Base-by-base conservation (phyloP, 306 rosid genomes). In the Canavalia ensiformis region DNA sequence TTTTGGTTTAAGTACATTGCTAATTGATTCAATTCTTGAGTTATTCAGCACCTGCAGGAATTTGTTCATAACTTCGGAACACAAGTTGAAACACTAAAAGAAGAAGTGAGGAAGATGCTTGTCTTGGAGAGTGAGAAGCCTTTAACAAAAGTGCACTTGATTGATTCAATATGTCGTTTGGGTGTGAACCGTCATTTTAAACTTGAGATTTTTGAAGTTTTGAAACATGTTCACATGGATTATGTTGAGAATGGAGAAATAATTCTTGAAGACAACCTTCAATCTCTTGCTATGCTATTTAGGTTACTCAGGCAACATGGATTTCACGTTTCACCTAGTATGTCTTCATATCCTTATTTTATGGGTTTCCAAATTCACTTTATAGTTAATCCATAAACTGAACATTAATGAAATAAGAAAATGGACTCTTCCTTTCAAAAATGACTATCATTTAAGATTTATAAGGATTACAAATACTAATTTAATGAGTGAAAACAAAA, bases 281-380 rank as follows among this genome's bases (percentile, higher is more conserved):
- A 35, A 33, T n/a, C 49, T 63, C 55, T 57, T 68, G 83, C 89
- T 42, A 81, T 88, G 41, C 50, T 75, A n/a, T 90, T 90, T 76
- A 83, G 92, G 28, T 6, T 90, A 41, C 11, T 90, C 13, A 81
- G 94, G 18, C 88, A 88, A 76, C 87, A 86, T 1, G 89, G 89
- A 18, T 54, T 65, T 51, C 28, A 9, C 2, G 58, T 83, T 82
- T 76, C 88, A 7, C 63, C 75, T 18, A 74, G 89, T 90, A 70
- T 3, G 3, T 25, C 28, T 18, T 18, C 28, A n/a, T 54, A n/a
- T 18, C 59, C 31, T 18, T 18, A 18, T 54, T 54, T 54, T 5
- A 44, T 44, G 4, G 1, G 8, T 18, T 45, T 10, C 11, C 18
- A 0, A 10, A 50, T 18, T 11, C 18, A 11, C 55, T 12, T 11